Evolutionary conservation across 768 basidiomycete species (phyloP), one percentile per base, ranked within the genome.

Genomic region (Mycena olivaceomarginata): DNA sequence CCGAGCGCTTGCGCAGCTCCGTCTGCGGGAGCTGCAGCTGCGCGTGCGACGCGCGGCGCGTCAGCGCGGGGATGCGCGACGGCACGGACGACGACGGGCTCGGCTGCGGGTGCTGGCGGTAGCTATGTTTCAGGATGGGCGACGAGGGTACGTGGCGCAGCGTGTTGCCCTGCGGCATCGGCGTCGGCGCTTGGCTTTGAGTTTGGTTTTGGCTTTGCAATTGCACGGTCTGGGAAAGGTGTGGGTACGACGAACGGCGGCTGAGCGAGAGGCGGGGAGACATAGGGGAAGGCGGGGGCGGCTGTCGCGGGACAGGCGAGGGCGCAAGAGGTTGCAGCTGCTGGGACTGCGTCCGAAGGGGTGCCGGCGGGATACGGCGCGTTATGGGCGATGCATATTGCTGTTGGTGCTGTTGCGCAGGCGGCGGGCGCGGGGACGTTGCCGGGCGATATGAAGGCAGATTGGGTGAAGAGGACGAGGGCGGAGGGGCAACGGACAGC

Each of bases 1-100:
- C 85, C 1, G 86, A 83, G 39, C 85, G 83, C 65, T 83, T 85
- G 45, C 85, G 81, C 57, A 81, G 80, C 57, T 77, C 74, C 9
- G 81, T 74, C 62, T 82, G 80, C 37, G 85, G 81, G n/a, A 82
- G 78, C 39, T 83, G 85, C 2, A 84, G 77, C 37, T 83, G 84
- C 31, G 81, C 60, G 78, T 37, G 78, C 15, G 83, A 85, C 64
- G 78, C 79, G 12, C 80, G 79, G 48, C 81, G 80, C 60, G 77
- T 37, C 64, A 82, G 74, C 0, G 80, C 64, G 81, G 78, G 78
- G 40, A 79, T 79, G 74, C 1, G 80, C 48, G 78, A 74, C 2
- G 72, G 70, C 18, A 39, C 64, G 59, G 75, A 75, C 41, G 78
- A 79, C n/a, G 78, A 75, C 70, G 78, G 78, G 39, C 78, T 76